Evolutionary conservation across 768 basidiomycete genomes (phyloP).

Genomic region (Amanita rimosa): DNA sequence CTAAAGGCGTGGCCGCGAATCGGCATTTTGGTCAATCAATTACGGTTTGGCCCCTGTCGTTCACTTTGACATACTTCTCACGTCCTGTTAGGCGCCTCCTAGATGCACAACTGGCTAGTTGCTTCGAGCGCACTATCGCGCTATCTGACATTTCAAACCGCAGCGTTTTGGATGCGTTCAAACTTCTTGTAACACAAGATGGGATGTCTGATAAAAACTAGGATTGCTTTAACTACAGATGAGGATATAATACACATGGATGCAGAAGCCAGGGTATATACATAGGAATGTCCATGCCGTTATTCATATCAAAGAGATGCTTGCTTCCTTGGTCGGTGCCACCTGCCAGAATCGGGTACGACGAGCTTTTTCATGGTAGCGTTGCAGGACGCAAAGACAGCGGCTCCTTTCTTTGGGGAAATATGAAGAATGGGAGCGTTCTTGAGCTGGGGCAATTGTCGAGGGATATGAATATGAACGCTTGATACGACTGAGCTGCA

Average conservation of each 20-base stretch:
- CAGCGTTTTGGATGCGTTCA: slow-evolving; percentile 1
- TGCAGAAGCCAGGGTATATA: background rate
- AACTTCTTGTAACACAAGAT: slow-evolving; percentile 17
- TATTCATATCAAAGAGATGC: background rate
- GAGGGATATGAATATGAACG: background rate
- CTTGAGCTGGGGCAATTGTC: background rate
- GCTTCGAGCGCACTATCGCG: slow-evolving; percentile 51
- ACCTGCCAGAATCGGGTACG: background rate
- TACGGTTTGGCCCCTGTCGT: slow-evolving; percentile 40
- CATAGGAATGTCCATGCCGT: background rate
- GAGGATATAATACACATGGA: background rate
- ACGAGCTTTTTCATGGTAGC: background rate
- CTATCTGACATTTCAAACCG: slow-evolving; percentile 13
- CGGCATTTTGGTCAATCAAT: slow-evolving; percentile 78
- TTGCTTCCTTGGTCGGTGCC: background rate
- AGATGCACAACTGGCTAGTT: slow-evolving; percentile 52
- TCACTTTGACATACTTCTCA: background rate
- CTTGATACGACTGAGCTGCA: background rate
- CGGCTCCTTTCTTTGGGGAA: background rate
- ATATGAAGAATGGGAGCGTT: background rate
- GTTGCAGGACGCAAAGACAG: background rate
- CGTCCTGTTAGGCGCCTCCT: slow-evolving; percentile 42
- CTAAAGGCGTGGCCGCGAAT: slow-evolving; percentile 84
- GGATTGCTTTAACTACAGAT: background rate
- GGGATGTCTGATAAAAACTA: slow-evolving; percentile 17